A percentile compares a stretch with the other conserved stretches of the same genome.
These are phyloP conservation scores for Leccinum pellstonianum DNA, from an alignment of 768 basidiomycete species.

Conservation along the genomic window DNA sequence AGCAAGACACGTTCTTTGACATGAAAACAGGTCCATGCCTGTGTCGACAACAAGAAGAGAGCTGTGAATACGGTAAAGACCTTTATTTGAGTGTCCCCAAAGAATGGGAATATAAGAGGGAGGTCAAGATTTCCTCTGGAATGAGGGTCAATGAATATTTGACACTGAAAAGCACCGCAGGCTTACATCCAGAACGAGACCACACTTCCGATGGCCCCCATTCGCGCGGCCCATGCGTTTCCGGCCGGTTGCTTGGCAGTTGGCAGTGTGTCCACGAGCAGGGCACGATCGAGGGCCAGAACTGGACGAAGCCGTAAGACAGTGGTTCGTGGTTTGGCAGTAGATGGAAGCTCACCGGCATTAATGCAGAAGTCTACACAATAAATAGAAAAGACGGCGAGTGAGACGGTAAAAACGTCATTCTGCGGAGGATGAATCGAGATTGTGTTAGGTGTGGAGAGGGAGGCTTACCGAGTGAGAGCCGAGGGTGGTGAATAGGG, in stretches of 20 bases:
- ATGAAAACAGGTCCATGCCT: slow-evolving; percentile 55
- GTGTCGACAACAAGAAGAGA: slow-evolving; percentile 61
- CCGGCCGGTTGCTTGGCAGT: slow-evolving; percentile 73
- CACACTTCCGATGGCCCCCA: slow-evolving; percentile 85
- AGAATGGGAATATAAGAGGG: slow-evolving; percentile 61
- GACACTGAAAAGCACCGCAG: not conserved
- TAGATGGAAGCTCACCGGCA: slow-evolving; percentile 37
- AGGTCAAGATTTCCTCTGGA: slow-evolving; percentile 79
- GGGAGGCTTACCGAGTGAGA: slow-evolving; percentile 34
- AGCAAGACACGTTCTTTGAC: slow-evolving; percentile 79
- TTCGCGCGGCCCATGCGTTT: slow-evolving; percentile 95
- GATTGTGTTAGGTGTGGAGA: not conserved
- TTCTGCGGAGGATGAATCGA: slow-evolving; percentile 40
- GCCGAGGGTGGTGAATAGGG: slow-evolving; percentile 37
- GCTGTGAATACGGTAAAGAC: slow-evolving; percentile 77
- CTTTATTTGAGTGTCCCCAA: slow-evolving; percentile 79
- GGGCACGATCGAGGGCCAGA: slow-evolving; percentile 86
- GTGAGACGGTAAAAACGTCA: slow-evolving; percentile 63
- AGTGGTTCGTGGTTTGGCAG: not conserved
- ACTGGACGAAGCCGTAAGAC: slow-evolving; percentile 42
- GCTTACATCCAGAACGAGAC: slow-evolving; percentile 85
- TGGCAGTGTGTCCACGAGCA: slow-evolving; percentile 84
- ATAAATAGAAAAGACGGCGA: slow-evolving; percentile 74
- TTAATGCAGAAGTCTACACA: slow-evolving; percentile 66
- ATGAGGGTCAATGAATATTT: not conserved